These are phyloP conservation scores for Aphanomyces euteiches DNA, from an alignment of 352 stramenopile species.

Conservation along the genomic window DNA sequence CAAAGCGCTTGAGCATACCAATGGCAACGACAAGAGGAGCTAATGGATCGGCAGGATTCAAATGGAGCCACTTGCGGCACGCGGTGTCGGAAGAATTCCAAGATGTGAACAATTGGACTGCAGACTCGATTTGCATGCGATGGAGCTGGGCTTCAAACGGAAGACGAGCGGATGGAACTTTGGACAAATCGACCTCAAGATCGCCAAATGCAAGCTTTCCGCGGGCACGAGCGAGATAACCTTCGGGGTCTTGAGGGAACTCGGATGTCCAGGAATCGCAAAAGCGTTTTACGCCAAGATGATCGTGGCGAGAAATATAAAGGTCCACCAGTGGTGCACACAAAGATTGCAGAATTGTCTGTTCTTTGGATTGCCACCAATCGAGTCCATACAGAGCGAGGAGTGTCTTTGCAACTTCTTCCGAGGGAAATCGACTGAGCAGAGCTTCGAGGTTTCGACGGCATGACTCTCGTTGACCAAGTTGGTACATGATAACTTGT, in stretches of 20 bases:
- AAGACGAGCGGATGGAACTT: not conserved
- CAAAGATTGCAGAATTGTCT: not conserved
- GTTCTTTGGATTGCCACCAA: not conserved
- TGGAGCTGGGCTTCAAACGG: not conserved
- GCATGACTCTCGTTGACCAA: not conserved
- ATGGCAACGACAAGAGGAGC: slow-evolving; percentile 5
- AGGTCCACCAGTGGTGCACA: not conserved
- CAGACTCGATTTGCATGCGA: not conserved
- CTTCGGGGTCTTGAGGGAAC: slow-evolving; percentile 1
- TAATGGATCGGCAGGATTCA: not conserved
- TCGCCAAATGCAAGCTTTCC: not conserved
- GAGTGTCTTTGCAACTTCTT: not conserved
- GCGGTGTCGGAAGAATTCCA: not conserved
- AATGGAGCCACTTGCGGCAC: slow-evolving; percentile 10
- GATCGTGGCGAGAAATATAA: not conserved
- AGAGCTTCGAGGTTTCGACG: not conserved
- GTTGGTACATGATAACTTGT: not conserved
- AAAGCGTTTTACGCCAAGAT: not conserved
- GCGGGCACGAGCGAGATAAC: not conserved
- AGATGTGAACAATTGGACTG: slow-evolving; percentile 7
- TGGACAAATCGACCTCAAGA: not conserved
- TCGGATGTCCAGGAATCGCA: slow-evolving; percentile 1
- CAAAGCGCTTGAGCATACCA: slow-evolving; percentile 11
- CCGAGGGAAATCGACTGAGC: not conserved
- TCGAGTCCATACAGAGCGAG: not conserved